Evolutionary conservation across 78 protist species (phyloP).

Genomic region (Protostelium mycophagum): DNA sequence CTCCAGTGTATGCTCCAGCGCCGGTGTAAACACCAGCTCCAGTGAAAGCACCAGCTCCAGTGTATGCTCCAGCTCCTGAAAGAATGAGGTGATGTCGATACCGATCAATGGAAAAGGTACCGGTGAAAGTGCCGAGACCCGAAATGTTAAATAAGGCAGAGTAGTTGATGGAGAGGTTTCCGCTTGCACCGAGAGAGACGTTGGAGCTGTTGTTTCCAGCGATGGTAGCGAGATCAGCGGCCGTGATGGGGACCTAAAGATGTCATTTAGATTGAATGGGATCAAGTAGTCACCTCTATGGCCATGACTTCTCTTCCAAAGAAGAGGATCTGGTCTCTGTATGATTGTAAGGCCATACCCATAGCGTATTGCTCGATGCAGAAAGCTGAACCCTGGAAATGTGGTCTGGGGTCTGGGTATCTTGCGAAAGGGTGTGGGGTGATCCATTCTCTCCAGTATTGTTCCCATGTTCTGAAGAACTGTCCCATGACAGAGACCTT

Average conservation of each 20-base stretch:
- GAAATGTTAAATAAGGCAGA: neutral
- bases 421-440: neutral
- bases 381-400: neutral
- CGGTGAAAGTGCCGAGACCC: neutral
- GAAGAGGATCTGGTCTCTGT: neutral
- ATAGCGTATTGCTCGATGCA: neutral
- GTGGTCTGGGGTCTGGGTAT: neutral
- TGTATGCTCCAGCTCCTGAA: neutral
- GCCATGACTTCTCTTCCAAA: neutral
- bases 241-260: neutral
- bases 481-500: neutral
- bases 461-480: neutral
- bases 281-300: neutral
- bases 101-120: neutral
- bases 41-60: neutral
- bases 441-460: neutral
- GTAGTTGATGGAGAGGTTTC: neutral
- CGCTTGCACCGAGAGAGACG: neutral
- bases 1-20: neutral
- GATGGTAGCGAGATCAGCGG: neutral
- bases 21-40: neutral
- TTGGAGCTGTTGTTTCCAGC: neutral
- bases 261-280: neutral
- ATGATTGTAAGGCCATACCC: neutral
- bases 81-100: neutral